These are phyloP conservation scores for Dactylorhiza incarnata DNA, from an alignment of 106 monocot species.

Conservation along the genomic window DNA sequence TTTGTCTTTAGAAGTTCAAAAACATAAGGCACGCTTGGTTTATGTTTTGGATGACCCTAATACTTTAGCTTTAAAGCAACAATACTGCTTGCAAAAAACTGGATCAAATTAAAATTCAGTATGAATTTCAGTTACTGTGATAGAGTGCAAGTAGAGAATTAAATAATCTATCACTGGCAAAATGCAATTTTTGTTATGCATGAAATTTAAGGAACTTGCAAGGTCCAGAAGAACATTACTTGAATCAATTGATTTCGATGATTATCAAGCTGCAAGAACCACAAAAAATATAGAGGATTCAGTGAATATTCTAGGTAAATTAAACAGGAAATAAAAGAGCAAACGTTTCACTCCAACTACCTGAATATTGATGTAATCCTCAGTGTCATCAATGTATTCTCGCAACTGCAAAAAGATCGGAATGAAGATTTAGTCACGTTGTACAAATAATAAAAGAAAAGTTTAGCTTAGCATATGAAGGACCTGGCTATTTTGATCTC, in stretches of 20 bases:
- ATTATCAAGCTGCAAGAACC: constrained; percentile 65
- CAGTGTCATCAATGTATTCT: constrained; percentile 89
- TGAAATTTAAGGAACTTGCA: not conserved
- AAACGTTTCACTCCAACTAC: constrained; percentile 13
- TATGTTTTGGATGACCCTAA: too few species aligned
- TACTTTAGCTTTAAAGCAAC: too few species aligned
- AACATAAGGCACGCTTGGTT: too few species aligned
- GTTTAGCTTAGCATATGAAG: not conserved
- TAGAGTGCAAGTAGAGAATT: too few species aligned
- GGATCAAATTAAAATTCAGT: too few species aligned
- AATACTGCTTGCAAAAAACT: too few species aligned
- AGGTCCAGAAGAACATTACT: constrained; percentile 20
- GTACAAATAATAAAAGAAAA: not conserved
- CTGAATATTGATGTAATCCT: constrained; percentile 93
- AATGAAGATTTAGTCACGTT: not conserved
- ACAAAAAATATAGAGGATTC: not conserved
- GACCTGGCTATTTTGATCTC: not conserved
- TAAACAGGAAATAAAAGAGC: not conserved
- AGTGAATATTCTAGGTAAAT: not conserved
- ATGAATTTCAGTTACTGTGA: too few species aligned
- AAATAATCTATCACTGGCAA: not conserved
- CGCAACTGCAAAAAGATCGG: constrained; percentile 38
- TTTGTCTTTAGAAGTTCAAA: too few species aligned
- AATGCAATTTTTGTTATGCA: not conserved
- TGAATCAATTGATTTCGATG: constrained; percentile 89